A percentile compares a stretch with the other conserved stretches of the same genome.
phyloP scores from a whole-genome alignment of 148 eudicot species.

The Arbutus unedo region DNA sequence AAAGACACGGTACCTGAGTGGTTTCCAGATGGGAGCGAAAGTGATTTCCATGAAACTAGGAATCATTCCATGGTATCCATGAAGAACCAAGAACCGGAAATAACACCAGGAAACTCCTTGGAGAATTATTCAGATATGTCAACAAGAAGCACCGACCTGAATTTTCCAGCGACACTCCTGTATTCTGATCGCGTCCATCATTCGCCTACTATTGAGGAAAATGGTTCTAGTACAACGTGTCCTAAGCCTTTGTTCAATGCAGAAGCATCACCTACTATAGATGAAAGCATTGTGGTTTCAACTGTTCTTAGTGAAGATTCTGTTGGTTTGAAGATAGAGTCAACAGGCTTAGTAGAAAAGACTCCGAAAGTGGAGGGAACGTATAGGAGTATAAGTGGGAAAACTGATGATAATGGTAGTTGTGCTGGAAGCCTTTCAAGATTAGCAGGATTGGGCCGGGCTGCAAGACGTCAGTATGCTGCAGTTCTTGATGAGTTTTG shows the following conservation, averaged over 20 bases:
- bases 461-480: slow-evolving; percentile 83
- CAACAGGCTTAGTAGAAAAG: slow-evolving; percentile 38
- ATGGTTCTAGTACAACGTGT: slow-evolving; percentile 19
- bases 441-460: slow-evolving; percentile 88
- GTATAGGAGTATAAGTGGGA: slow-evolving; percentile 70
- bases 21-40: slow-evolving; percentile 30
- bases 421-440: slow-evolving; percentile 82
- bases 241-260: slow-evolving; percentile 22
- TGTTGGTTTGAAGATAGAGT: slow-evolving; percentile 32
- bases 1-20: slow-evolving; percentile 31
- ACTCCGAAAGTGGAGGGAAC: slow-evolving; percentile 51
- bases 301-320: slow-evolving; percentile 25
- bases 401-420: slow-evolving; percentile 67
- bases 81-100: slow-evolving; percentile 35
- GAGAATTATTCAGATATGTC: slow-evolving; percentile 29
- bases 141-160: slow-evolving; percentile 30
- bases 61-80: slow-evolving; percentile 26
- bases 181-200: slow-evolving; percentile 42
- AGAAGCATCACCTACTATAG: slow-evolving; percentile 27
- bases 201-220: slow-evolving; percentile 41
- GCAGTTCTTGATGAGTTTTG: slow-evolving; percentile 87
- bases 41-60: slow-evolving; percentile 29
- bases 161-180: slow-evolving; percentile 57
- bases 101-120: slow-evolving; percentile 26
- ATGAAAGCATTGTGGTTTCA: slow-evolving; percentile 26